Base-by-base conservation (phyloP, 495 filamentous ascomycete species). In the Chaetomidium leptoderma region DNA sequence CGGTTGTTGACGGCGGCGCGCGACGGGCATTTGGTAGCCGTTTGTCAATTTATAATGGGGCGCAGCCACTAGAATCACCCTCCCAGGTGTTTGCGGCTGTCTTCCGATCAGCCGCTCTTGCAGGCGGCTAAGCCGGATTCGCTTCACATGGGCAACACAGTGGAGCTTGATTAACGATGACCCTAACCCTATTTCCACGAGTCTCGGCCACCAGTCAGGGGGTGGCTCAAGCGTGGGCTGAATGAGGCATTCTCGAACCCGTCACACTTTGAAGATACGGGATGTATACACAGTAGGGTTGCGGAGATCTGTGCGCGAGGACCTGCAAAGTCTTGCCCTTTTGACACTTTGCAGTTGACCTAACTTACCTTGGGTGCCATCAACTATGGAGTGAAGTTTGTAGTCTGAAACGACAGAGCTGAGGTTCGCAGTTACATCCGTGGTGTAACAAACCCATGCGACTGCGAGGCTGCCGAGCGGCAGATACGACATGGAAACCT, bases 101-200 rank as follows among this genome's bases (percentile, higher is more conserved):
- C n/a, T 11, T n/a, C 32, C 30, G 4, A 27, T 1, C 19, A 21
- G 26, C 24, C 37, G 33, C 47, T 16, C 47, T 36, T 50, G 47
- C 47, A 50, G 47, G 19, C 16, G 10, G 48, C 13, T n/a, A 8
- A n/a, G 47, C 30, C 46, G 14, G 36, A 32, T 30, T 32, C 0
- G 37, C 3, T 1, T 3, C 5, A 51, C n/a, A n/a, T n/a, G n/a
- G 3, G 1, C 8, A 39, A 39, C 30, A 6, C 2, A 14, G 3
- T n/a, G n/a, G n/a, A n/a, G n/a, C n/a, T n/a, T n/a, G n/a, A n/a
- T n/a, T n/a, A 24, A 26, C 2, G 10, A 10, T 6, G 35, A 54
- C 51, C 51, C 51, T 44, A 54, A 54, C 51, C 51, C 51, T 44
- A 6, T 11, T 50, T n/a, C n/a, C n/a, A n/a, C n/a, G n/a, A n/a